Evolutionary conservation across 495 filamentous ascomycete species (phyloP).

Genomic region (Cladorrhinum samala): DNA sequence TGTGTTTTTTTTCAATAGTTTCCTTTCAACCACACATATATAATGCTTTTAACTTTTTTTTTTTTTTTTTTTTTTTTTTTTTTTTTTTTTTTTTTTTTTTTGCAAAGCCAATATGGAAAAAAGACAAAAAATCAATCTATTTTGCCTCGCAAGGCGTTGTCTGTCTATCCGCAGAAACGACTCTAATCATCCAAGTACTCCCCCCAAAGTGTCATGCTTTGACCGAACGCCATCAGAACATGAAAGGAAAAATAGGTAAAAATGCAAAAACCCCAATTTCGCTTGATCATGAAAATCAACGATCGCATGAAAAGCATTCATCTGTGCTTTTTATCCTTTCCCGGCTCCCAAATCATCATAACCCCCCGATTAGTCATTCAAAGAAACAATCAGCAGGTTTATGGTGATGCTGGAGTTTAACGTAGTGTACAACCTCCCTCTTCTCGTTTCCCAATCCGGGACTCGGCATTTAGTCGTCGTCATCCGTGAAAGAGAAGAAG

Average conservation of each 20-base stretch:
- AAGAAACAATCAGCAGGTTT: neutral
- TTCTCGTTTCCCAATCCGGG: neutral
- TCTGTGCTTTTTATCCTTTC: neutral
- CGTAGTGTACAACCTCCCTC: no score
- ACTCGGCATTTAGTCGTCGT: neutral
- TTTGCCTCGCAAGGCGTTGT: neutral
- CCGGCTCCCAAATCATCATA: no score
- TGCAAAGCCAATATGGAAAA: no score
- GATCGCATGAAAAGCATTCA: neutral
- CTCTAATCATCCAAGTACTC: neutral
- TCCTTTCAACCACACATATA: no score
- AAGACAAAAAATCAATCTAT: slow-evolving; percentile 5
- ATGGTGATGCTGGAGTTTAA: no score
- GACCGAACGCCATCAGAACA: neutral
- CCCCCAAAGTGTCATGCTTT: neutral
- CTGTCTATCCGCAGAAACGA: neutral
- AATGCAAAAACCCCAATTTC: neutral
- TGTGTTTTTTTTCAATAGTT: no score
- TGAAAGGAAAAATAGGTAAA: neutral
- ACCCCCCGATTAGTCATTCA: neutral
- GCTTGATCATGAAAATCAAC: neutral
- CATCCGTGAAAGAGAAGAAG: neutral
- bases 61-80: no score
- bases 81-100: no score
- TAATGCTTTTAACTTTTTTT: no score